Percentiles rank a stretch among this genome's conserved stretches.
Conservation (phyloP, 345 rosid species). For the Eucalyptus microcorys region DNA sequence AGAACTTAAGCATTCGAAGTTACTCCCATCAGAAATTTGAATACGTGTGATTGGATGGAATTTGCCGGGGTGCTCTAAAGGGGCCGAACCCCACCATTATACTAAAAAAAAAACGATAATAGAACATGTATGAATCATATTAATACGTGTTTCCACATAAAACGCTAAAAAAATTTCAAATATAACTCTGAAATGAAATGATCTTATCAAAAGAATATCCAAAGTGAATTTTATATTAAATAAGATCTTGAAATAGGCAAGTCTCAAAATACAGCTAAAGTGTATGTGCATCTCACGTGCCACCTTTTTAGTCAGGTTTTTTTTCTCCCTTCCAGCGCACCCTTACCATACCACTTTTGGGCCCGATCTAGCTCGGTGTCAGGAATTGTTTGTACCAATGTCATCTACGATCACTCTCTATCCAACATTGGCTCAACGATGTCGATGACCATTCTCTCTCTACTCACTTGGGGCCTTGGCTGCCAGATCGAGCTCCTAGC, state of each 20-base stretch:
- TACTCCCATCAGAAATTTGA: background rate
- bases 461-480: background rate
- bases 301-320: background rate
- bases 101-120: background rate
- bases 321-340: background rate
- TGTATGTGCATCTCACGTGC: background rate
- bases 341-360: background rate
- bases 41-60: background rate
- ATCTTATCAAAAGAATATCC: background rate
- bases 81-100: background rate
- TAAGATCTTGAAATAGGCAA: too few relatives aligned
- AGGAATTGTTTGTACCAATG: background rate
- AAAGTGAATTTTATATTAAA: background rate
- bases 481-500: background rate
- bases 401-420: background rate
- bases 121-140: background rate
- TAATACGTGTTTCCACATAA: background rate
- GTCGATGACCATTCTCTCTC: background rate
- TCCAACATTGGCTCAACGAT: background rate
- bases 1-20: too few relatives aligned
- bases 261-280: too few relatives aligned
- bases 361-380: background rate
- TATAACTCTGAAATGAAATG: background rate
- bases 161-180: background rate
- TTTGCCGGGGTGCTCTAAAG: background rate